Evolutionary conservation across 1,284 basidiomycete genomes (phyloP).

Genomic region (Pascua guehoae): DNA sequence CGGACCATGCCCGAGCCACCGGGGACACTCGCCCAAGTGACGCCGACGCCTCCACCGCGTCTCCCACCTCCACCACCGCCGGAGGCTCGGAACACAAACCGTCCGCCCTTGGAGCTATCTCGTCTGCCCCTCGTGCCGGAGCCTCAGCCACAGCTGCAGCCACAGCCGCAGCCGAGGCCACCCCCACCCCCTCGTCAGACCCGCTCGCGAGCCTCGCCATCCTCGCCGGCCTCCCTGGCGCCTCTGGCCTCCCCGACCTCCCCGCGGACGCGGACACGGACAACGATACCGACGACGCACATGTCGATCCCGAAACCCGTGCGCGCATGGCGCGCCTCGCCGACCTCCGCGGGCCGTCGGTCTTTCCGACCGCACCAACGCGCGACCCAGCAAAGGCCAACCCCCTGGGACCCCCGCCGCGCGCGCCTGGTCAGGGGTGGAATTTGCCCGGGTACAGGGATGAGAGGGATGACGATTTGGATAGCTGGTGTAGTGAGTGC

Average conservation of each 20-base stretch:
- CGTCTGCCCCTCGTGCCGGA: too few relatives aligned
- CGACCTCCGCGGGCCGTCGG: conserved; percentile 24
- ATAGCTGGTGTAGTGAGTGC: conserved; percentile 47
- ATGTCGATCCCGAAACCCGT: conserved; percentile 17
- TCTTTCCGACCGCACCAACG: conserved; percentile 18
- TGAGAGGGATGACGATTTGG: conserved; percentile 35
- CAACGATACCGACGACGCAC: conserved; percentile 13
- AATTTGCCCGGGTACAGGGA: conserved; percentile 38
- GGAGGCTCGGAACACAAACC: too few relatives aligned
- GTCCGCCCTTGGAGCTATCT: too few relatives aligned
- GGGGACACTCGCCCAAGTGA: too few relatives aligned
- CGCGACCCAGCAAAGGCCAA: conserved; percentile 5
- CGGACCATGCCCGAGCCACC: too few relatives aligned
- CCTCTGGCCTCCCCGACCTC: conserved; percentile 4
- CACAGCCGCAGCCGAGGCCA: too few relatives aligned
- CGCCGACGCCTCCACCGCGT: too few relatives aligned
- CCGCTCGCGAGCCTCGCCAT: background rate
- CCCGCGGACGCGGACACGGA: background rate
- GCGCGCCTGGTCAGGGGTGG: conserved; percentile 24
- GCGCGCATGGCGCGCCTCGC: conserved; percentile 27
- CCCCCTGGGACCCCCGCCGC: conserved; percentile 10
- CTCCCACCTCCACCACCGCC: too few relatives aligned
- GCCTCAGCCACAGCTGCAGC: too few relatives aligned
- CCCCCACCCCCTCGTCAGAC: background rate
- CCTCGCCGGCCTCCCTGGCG: conserved; percentile 1